Evolutionary conservation across 2,329 filamentous ascomycete species (phyloP), one percentile per base, ranked within the genome.

Genomic region (Colletotrichum sp.): DNA sequence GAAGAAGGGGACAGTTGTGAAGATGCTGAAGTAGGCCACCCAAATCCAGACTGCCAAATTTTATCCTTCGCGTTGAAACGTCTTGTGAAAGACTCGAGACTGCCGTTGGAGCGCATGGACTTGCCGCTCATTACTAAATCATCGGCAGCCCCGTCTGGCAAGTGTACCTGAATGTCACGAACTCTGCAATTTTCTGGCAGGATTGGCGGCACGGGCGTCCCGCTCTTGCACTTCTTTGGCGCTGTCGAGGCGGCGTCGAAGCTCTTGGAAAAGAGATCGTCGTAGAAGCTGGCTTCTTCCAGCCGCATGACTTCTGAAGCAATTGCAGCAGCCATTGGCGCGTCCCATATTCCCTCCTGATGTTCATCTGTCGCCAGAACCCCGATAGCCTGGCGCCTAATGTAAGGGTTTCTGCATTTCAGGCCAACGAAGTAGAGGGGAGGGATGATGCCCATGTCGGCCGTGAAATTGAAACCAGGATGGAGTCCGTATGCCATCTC

Each of bases 391-490:
- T 86, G 85, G 0, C 82, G 75, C 44, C 89, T 83, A 10, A 89
- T 79, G 6, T 80, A 79, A 55, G 83, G 84, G 3, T 85, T 80
- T 1, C 89, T 86, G 57, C 89, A 90, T 75, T 90, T 89, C 5
- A 87, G 71, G 0, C 87, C 88, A 3, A 84, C 79, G 75, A 84
- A 89, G 75, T 88, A 89, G 4, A 89, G 81, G 0, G 86, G 84
- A 8, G 87, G 81, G 12, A 88, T 83, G 80, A 86, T 87, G 10
- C 88, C 88, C 12, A 87, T 81, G 72, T 89, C 87, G 6, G 82
- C 78, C 16, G 85, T 83, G 3, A 84, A 83, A 10, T 79, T 76
- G n/a, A 24, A 39, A 8, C 13, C 32, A 21, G 12, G 32, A 39
- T 10, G 39, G 13, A 28, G 57, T 13, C 6, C 80, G 34, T 80